Conservation (phyloP, 495 filamentous ascomycete species). For the Cercophora newfieldiana region DNA sequence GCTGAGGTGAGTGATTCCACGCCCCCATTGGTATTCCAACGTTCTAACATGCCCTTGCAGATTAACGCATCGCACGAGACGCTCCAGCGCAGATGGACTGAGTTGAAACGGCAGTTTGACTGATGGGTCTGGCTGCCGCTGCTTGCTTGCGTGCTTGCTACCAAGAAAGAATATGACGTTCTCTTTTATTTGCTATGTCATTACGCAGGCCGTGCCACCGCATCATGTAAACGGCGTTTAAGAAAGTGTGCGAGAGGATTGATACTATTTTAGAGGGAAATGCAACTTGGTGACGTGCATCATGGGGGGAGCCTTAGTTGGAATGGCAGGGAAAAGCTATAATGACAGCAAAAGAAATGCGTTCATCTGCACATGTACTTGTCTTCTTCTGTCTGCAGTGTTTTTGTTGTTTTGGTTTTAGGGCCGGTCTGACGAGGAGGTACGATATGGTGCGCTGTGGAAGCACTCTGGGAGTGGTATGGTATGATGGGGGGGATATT, state of each 20-base stretch:
- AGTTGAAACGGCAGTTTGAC: constrained; percentile 64
- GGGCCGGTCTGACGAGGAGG: too few species aligned
- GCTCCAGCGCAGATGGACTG: constrained; percentile 76
- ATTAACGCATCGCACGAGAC: constrained; percentile 72
- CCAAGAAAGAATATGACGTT: not conserved
- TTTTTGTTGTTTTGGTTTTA: too few species aligned
- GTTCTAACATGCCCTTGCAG: constrained; percentile 41
- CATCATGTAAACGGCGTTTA: not conserved
- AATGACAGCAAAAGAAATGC: not conserved
- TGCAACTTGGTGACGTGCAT: not conserved
- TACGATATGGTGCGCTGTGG: not conserved
- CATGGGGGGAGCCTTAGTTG: not conserved
- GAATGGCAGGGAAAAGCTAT: not conserved
- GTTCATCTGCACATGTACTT: not conserved
- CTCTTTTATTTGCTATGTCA: not conserved
- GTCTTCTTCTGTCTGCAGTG: not conserved
- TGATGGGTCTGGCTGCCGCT: not conserved
- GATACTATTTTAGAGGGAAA: not conserved
- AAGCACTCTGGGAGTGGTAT: too few species aligned
- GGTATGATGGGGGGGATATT: too few species aligned
- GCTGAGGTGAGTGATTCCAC: constrained; percentile 74
- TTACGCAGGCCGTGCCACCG: not conserved
- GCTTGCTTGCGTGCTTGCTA: not conserved
- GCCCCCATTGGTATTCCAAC: not conserved
- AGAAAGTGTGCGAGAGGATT: not conserved